Conservation (phyloP, 176 grass and related monocot genomes). For the Phragmites australis region DNA sequence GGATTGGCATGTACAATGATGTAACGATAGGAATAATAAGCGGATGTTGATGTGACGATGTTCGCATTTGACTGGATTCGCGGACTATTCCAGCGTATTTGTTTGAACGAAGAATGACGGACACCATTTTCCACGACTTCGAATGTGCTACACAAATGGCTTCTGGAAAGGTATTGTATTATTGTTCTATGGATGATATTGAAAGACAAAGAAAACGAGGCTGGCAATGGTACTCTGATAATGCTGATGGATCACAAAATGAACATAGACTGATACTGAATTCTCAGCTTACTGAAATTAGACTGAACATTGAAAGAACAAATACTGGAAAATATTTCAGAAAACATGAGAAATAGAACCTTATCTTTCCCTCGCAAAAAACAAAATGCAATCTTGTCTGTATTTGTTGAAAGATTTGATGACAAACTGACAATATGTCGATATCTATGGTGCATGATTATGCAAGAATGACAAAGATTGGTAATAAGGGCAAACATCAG, state of each 20-base stretch:
- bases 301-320: background rate
- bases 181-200: background rate
- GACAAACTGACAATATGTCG: background rate
- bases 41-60: background rate
- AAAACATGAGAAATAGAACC: background rate
- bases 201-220: too few species aligned
- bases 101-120: slow-evolving; percentile 33
- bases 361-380: too few species aligned
- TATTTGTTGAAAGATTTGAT: background rate
- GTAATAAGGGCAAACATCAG: background rate
- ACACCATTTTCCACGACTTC: background rate
- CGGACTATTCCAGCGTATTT: slow-evolving; percentile 6
- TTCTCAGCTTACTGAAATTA: background rate
- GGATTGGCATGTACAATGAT: background rate
- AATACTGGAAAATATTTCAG: background rate
- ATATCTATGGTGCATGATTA: background rate
- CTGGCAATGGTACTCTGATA: too few species aligned
- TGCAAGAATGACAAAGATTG: background rate
- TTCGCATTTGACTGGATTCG: slow-evolving; percentile 4
- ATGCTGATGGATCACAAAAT: too few species aligned
- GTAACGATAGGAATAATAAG: background rate
- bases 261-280: background rate
- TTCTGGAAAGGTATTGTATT: background rate
- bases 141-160: background rate
- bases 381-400: too few species aligned